Conservation (phyloP, 2,329 filamentous ascomycete genomes). For the Aspergillus sojae region DNA sequence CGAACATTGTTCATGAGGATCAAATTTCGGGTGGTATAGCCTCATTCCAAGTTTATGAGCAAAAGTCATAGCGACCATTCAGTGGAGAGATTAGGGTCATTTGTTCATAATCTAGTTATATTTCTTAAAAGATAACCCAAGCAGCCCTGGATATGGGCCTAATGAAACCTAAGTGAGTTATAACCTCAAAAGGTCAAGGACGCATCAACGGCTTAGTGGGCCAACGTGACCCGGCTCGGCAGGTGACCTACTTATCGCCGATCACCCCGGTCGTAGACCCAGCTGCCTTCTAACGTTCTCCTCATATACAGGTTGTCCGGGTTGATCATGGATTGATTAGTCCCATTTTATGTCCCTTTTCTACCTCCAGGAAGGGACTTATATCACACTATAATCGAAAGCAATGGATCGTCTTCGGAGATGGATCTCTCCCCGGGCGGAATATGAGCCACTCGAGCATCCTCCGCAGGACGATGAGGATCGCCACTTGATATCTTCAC, state of each 20-base stretch:
- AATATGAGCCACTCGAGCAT: conserved; percentile 36
- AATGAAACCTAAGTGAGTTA: background rate
- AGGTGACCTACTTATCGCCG: conserved; percentile 1
- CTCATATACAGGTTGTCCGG: background rate
- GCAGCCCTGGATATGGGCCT: no score
- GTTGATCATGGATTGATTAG: conserved; percentile 9
- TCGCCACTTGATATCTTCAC: conserved; percentile 18
- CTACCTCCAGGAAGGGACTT: conserved; percentile 1
- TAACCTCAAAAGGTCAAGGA: background rate
- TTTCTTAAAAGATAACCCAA: no score
- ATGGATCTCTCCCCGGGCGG: conserved; percentile 30
- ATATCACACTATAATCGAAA: background rate
- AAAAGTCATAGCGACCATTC: no score
- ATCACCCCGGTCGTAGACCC: background rate
- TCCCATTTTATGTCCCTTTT: background rate
- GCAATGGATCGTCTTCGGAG: conserved; percentile 40
- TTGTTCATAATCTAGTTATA: no score
- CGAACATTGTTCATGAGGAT: no score
- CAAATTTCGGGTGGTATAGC: no score
- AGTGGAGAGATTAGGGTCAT: no score
- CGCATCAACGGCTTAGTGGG: background rate
- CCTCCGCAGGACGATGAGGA: conserved; percentile 34
- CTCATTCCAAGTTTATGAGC: no score
- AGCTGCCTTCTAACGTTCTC: background rate
- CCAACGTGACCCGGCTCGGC: conserved; percentile 4